Evolutionary conservation across 148 eudicot species (phyloP).

Genomic region (Heliamphora exappendiculata): DNA sequence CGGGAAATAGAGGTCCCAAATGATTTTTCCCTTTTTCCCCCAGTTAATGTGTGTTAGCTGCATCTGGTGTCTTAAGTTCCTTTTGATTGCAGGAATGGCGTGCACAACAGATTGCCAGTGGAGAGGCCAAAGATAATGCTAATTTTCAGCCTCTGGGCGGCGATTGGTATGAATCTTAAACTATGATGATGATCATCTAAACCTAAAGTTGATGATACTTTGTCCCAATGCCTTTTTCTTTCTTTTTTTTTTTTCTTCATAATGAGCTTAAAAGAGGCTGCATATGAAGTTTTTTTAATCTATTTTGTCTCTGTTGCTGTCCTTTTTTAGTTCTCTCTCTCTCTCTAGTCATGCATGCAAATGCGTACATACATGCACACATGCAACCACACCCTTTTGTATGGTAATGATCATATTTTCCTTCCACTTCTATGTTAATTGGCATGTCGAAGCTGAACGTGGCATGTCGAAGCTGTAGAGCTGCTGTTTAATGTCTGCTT

Average conservation of each 20-base stretch:
- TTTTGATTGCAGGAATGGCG: slow-evolving; percentile 71
- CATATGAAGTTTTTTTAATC: not conserved
- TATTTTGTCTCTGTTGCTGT: not conserved
- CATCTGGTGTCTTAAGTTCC: slow-evolving; percentile 13
- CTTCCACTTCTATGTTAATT: not conserved
- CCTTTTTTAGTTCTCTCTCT: not conserved
- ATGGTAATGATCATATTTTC: not conserved
- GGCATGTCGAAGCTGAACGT: not conserved
- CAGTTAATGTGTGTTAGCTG: not conserved
- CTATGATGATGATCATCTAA: not conserved
- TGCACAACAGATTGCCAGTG: slow-evolving; percentile 83
- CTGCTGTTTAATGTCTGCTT: not conserved
- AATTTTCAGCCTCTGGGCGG: slow-evolving; percentile 97
- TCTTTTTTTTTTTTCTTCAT: too few species aligned
- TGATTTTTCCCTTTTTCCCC: not conserved
- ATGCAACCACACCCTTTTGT: not conserved
- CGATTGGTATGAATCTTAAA: slow-evolving; percentile 61
- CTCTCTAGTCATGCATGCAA: too few species aligned
- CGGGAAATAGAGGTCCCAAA: slow-evolving; percentile 82
- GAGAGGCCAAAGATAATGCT: slow-evolving; percentile 94
- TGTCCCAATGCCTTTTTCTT: too few species aligned
- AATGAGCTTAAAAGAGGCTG: not conserved
- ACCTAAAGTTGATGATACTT: not conserved
- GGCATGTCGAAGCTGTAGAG: not conserved
- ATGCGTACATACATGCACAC: not conserved